Evolutionary conservation across 2,329 filamentous ascomycete species (phyloP).

Genomic region (Emergomyces africanus): DNA sequence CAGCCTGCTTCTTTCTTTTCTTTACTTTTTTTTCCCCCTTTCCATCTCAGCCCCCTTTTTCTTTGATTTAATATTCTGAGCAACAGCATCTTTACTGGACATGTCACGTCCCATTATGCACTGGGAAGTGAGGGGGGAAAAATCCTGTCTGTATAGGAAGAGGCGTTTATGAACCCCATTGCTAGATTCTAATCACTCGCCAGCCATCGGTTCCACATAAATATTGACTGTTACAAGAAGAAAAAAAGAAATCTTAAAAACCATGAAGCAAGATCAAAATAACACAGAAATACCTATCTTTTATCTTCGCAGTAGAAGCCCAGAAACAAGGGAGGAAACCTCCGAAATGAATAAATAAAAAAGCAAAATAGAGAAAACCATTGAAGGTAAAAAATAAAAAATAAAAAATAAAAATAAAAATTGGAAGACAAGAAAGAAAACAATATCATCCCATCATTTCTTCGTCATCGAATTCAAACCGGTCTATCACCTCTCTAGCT

Average conservation of each 20-base stretch:
- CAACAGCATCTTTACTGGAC: too few relatives aligned
- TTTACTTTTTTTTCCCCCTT: too few relatives aligned
- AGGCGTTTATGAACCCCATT: too few relatives aligned
- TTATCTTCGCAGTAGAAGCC: background rate
- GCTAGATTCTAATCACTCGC: too few relatives aligned
- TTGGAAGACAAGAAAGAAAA: background rate
- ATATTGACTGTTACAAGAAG: too few relatives aligned
- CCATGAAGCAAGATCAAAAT: background rate
- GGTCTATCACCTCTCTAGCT: constrained; percentile 14
- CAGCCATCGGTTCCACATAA: too few relatives aligned
- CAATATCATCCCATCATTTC: background rate
- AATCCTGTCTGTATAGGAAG: too few relatives aligned
- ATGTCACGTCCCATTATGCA: too few relatives aligned
- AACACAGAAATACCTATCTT: background rate
- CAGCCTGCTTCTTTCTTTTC: too few relatives aligned
- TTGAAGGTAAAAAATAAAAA: background rate
- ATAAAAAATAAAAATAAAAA: too few relatives aligned
- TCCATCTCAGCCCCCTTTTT: background rate
- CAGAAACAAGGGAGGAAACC: background rate
- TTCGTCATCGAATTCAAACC: constrained; percentile 10
- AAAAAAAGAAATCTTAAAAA: too few relatives aligned
- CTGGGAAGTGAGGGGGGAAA: background rate
- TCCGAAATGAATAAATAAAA: background rate
- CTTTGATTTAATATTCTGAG: background rate
- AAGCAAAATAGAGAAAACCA: background rate